Evolutionary conservation across 1,284 basidiomycete genomes (phyloP), one percentile per base, ranked within the genome.

Genomic region (Ganoderma multipileum): DNA sequence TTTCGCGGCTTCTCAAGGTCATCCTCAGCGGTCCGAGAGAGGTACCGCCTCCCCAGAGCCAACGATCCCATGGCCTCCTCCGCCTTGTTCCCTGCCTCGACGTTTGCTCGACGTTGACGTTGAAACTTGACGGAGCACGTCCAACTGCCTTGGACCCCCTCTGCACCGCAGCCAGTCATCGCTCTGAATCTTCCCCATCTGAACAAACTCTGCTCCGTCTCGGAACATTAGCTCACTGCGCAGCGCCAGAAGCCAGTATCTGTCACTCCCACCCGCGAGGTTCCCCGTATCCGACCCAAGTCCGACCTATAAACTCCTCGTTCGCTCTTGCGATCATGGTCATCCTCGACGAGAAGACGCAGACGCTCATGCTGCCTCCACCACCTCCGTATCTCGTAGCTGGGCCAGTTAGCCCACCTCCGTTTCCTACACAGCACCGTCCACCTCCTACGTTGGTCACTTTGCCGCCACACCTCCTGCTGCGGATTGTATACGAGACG

Each of bases 401-500:
- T 41, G 67, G 44, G 23, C 71, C 74, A n/a, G 66, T 73, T 58
- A 69, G 71, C 47, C 79, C 79, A 4, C 83, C 82, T 0, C 81
- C 81, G 7, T 83, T 82, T 73, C 78, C 79, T 42, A 68, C 71
- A 30, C 60, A 69, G 55, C 63, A 61, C 55, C 74, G 71, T 4
- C 39, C 41, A 38, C 70, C 71, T 26, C 72, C 58, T 26, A 78
- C 74, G 20, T 71, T 91, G 4, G 76, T 82, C 9, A 80, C 80
- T 1, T 76, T 90, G 0, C 89, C 89, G 0, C 76, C 88, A 0
- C 86, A 90, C 73, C 74, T 91, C 8, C 81, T 92, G 26, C 83
- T 91, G 64, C 83, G 88, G 61, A 85, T 92, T 63, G 85, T 93
- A 3, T 88, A 91, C 71, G 79, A 81, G 63, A 85, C 86, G 1